phyloP scores from a whole-genome alignment of 1,284 basidiomycete species.

The Trichosporon asahii region DNA sequence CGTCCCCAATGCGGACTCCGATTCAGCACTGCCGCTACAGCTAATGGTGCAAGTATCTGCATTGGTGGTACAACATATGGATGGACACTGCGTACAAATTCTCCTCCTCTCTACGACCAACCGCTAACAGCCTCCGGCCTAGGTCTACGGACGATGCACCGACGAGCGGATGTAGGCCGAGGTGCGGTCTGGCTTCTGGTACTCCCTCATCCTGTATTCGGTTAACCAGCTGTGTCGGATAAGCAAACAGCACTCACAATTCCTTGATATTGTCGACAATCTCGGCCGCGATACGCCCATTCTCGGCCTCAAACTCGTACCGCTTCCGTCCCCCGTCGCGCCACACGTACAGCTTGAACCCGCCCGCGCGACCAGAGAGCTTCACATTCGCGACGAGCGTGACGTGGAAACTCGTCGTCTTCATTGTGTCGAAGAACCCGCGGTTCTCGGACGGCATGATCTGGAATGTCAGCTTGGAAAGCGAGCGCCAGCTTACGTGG shows the following conservation, averaged over 20 bases:
- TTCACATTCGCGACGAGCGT: slow-evolving; percentile 79
- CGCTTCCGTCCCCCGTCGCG: slow-evolving; percentile 72
- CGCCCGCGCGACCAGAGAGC: slow-evolving; percentile 72
- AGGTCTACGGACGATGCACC: not conserved
- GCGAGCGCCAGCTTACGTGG: slow-evolving; percentile 63
- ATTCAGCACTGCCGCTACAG: no score
- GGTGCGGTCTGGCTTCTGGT: slow-evolving; percentile 1
- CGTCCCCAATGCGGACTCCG: no score
- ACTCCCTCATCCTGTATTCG: not conserved
- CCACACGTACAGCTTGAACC: slow-evolving; percentile 79
- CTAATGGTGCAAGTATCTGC: no score
- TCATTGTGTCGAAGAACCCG: slow-evolving; percentile 79
- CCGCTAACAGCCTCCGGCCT: no score
- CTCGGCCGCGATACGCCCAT: slow-evolving; percentile 63
- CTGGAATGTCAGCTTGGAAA: slow-evolving; percentile 50
- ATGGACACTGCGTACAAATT: no score
- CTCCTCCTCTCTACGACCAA: no score
- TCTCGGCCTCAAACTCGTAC: slow-evolving; percentile 97
- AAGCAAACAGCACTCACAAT: slow-evolving; percentile 32
- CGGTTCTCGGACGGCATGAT: slow-evolving; percentile 83
- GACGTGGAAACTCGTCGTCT: slow-evolving; percentile 89
- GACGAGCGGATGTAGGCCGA: slow-evolving; percentile 3
- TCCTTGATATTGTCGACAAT: slow-evolving; percentile 43
- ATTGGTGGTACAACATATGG: no score
- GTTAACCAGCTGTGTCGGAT: not conserved